Evolutionary conservation across 805 yeast species (phyloP), one percentile per base, ranked within the genome.

Genomic region (Ogataea corticis): DNA sequence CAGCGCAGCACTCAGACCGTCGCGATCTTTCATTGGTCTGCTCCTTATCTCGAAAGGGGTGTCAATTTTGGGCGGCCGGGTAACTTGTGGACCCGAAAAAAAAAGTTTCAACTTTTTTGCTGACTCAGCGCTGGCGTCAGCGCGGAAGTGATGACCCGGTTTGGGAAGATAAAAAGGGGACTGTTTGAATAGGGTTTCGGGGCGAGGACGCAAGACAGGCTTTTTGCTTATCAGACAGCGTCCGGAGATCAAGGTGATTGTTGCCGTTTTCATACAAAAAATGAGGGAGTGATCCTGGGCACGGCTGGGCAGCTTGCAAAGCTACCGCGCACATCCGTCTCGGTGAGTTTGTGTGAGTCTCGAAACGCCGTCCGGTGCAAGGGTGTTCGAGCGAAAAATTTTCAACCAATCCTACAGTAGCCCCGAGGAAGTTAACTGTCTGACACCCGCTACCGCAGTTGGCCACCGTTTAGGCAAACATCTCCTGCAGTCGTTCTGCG

Each of bases 101-200:
- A 21, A n/a, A n/a, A n/a, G n/a, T n/a, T n/a, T n/a, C n/a, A n/a
- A 5, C 9, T 21, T 21, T 21, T 21, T 21, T 21, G 25, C 25
- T 21, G 25, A 7, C 6, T 28, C 31, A 11, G 32, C 10, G 18
- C 19, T 25, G 19, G n/a, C 16, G 18, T 36, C 39, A 37, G 40
- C 40, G 32, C 40, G 40, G 40, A 37, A 27, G 19, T 25, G 40
- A 14, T n/a, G 27, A n/a, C 40, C 40, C 30, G 14, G 25, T 37
- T 37, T 27, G 40, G 40, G 32, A n/a, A n/a, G n/a, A n/a, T n/a
- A n/a, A n/a, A n/a, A n/a, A n/a, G 31, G 7, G 7, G 25, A 21
- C 25, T 9, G 25, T 5, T 21, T 21, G 7, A 6, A 9, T 21
- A 9, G 25, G 25, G 25, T 6, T 28, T n/a, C 18, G 14, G 38